These are phyloP conservation scores for Echinosphaeria canescens DNA, from an alignment of 2,329 filamentous ascomycete species.

Conservation along the genomic window DNA sequence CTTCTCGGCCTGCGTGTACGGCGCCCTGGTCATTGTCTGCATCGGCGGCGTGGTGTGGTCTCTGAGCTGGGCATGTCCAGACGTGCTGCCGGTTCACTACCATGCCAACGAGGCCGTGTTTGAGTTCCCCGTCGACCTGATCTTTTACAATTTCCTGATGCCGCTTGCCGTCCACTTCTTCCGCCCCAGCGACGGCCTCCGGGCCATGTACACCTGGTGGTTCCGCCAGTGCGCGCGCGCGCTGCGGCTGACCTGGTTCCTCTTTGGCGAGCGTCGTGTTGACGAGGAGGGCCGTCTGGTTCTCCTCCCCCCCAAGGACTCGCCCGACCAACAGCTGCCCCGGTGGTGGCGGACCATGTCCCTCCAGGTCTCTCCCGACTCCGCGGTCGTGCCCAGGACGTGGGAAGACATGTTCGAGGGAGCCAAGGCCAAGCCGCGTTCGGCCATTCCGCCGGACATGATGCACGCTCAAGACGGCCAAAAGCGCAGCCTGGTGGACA, in stretches of 20 bases:
- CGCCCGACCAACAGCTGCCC: constrained; percentile 11
- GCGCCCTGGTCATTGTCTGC: constrained; percentile 77
- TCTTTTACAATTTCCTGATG: constrained; percentile 96
- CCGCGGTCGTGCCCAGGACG: constrained; percentile 25
- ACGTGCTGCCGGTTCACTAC: constrained; percentile 79
- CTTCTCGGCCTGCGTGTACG: constrained; percentile 91
- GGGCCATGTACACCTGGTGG: constrained; percentile 89
- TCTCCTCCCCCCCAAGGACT: constrained; percentile 12
- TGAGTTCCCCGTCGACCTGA: constrained; percentile 81
- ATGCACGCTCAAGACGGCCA: constrained; percentile 13
- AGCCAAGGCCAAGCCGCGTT: constrained; percentile 18
- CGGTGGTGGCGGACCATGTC: constrained; percentile 14
- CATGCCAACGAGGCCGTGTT: constrained; percentile 79
- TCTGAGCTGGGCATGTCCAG: constrained; percentile 43
- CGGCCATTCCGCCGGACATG: constrained; percentile 13
- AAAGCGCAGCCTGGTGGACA: constrained; percentile 22
- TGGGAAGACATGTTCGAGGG: constrained; percentile 34
- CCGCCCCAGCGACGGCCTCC: constrained; percentile 65
- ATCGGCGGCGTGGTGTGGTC: constrained; percentile 92
- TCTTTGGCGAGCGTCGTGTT: constrained; percentile 63
- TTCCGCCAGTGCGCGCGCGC: constrained; percentile 67
- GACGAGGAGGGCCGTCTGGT: constrained; percentile 63
- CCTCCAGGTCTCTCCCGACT: constrained; percentile 4
- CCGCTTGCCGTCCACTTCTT: constrained; percentile 69
- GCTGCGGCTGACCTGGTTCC: constrained; percentile 72